phyloP scores from a whole-genome alignment of 495 filamentous ascomycete genomes.

The Penicillium chermesinum region DNA sequence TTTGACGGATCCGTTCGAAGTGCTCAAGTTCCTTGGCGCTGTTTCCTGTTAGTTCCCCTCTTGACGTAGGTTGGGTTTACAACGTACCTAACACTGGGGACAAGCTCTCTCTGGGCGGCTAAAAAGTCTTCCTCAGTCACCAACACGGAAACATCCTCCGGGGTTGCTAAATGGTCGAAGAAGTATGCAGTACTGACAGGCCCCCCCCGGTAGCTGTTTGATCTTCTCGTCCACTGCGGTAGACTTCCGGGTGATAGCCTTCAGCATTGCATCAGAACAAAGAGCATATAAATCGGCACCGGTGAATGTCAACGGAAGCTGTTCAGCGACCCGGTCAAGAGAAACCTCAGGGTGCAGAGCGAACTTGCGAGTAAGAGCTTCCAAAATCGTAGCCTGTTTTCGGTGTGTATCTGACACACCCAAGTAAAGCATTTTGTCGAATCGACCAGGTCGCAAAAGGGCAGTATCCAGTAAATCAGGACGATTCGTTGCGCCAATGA shows the following conservation, averaged over 20 bases:
- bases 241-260: conserved; percentile 91
- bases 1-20: conserved; percentile 75
- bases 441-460: conserved; percentile 82
- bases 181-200: conserved; percentile 84
- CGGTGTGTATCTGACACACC: conserved; percentile 95
- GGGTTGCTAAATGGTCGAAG: conserved; percentile 84
- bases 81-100: conserved; percentile 75
- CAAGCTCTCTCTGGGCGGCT: conserved; percentile 72
- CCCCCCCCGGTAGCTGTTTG: conserved; percentile 44
- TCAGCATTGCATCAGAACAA: conserved; percentile 97
- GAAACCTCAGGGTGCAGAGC: conserved; percentile 71
- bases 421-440: conserved; percentile 98
- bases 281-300: conserved; percentile 95
- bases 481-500: conserved; percentile 94
- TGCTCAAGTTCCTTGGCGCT: conserved; percentile 89
- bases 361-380: conserved; percentile 93
- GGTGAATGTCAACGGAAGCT: conserved; percentile 91
- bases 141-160: conserved; percentile 76
- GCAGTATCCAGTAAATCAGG: conserved; percentile 92
- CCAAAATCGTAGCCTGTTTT: conserved; percentile 90
- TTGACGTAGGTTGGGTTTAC: background rate
- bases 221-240: conserved; percentile 81
- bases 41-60: conserved; percentile 15
- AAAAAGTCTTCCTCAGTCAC: conserved; percentile 86
- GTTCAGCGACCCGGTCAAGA: conserved; percentile 65